Evolutionary conservation across 805 yeast species (phyloP).

Genomic region (Ogataea nonfermentans): DNA sequence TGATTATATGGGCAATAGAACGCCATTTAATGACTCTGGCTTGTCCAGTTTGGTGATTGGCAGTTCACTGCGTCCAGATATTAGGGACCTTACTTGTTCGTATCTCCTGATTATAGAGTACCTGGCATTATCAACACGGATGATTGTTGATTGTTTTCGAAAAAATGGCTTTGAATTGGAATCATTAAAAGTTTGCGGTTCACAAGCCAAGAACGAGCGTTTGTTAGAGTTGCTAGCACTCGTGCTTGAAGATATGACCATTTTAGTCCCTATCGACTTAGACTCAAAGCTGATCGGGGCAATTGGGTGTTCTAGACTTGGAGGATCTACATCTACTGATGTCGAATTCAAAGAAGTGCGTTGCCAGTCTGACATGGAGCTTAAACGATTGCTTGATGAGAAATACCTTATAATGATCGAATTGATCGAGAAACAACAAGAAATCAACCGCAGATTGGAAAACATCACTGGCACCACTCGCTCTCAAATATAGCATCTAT

Average conservation of each 20-base stretch:
- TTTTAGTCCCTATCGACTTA: slow-evolving; percentile 4
- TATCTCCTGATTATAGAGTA: slow-evolving; percentile 51
- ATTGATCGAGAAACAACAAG: slow-evolving; percentile 18
- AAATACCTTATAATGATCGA: slow-evolving; percentile 15
- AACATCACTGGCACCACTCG: slow-evolving; percentile 34
- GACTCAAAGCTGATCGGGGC: slow-evolving; percentile 20
- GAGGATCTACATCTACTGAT: not conserved
- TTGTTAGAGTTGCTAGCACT: slow-evolving; percentile 35
- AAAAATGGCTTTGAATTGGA: slow-evolving; percentile 25
- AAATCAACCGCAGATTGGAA: slow-evolving; percentile 11
- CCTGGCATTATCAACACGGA: slow-evolving; percentile 48
- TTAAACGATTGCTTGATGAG: slow-evolving; percentile 12
- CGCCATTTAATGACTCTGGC: slow-evolving; percentile 49
- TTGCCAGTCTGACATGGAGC: not conserved
- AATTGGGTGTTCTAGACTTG: slow-evolving; percentile 16
- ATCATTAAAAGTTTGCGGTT: slow-evolving; percentile 47
- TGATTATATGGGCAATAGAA: slow-evolving; percentile 57
- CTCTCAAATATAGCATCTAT: slow-evolving; percentile 34
- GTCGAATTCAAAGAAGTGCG: not conserved
- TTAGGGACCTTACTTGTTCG: slow-evolving; percentile 37
- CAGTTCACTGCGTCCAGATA: slow-evolving; percentile 38
- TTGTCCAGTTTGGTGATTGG: slow-evolving; percentile 52
- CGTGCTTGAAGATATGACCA: slow-evolving; percentile 21
- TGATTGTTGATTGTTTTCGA: slow-evolving; percentile 36
- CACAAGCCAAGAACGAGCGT: slow-evolving; percentile 49